phyloP scores from a whole-genome alignment of 345 rosid species.

The Triadica sebifera region DNA sequence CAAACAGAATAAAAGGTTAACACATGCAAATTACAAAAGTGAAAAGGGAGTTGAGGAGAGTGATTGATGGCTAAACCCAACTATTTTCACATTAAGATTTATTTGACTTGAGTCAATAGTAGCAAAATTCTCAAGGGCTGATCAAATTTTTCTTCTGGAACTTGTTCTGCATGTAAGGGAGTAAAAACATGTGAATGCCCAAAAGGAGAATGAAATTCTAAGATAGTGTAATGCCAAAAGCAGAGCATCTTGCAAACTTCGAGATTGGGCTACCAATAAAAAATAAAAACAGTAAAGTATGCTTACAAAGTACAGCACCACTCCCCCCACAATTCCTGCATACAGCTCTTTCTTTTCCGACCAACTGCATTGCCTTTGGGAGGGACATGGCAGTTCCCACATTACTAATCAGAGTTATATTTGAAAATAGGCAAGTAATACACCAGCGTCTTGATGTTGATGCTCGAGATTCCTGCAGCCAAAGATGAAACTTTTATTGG shows the following conservation, averaged over 20 bases:
- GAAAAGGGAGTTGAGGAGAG: too few relatives aligned
- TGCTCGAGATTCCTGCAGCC: constrained; percentile 40
- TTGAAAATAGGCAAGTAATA: constrained; percentile 65
- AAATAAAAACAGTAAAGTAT: background rate
- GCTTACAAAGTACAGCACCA: constrained; percentile 88
- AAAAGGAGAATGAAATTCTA: background rate
- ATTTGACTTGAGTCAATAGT: background rate
- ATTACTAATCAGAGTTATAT: constrained; percentile 49
- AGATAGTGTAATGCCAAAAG: background rate
- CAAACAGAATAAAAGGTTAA: background rate
- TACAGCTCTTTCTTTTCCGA: constrained; percentile 57
- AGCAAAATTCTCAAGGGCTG: background rate
- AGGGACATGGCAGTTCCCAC: constrained; percentile 39
- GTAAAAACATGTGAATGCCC: too few relatives aligned
- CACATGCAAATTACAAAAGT: background rate
- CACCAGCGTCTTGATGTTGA: constrained; percentile 61
- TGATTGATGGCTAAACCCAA: too few relatives aligned
- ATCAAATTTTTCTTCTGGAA: too few relatives aligned
- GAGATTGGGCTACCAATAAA: background rate
- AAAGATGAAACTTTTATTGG: too few relatives aligned
- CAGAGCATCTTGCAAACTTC: background rate
- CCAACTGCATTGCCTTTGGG: constrained; percentile 43
- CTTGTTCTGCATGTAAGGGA: too few relatives aligned
- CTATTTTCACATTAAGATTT: background rate
- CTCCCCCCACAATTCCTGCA: constrained; percentile 82